Evolutionary conservation across 106 monocot genomes (phyloP), one percentile per base, ranked within the genome.

Genomic region (Dendrobium chrysotoxum): DNA sequence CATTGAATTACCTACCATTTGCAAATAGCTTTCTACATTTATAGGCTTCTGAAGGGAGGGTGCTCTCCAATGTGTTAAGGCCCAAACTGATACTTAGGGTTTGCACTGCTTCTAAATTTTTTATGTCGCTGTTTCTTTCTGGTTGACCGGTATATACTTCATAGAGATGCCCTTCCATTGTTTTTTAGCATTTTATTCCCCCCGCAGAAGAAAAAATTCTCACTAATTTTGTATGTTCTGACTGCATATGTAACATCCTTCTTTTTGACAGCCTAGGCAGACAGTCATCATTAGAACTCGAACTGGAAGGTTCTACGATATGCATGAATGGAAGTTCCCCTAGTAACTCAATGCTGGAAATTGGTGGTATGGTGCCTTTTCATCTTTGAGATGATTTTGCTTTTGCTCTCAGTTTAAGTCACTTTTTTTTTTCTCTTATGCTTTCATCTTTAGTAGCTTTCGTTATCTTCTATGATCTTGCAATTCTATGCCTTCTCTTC

Each of bases 381-480:
- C n/a, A n/a, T 42, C 15, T 23, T 40, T 40, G 1, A 21, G 26
- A 74, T 74, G 16, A 20, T 7, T 40, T 45, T 45, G 44, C 30
- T 72, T 40, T 4, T 72, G 38, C 31, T 26, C 38, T 67, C 26
- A 26, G 1, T 4, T 67, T 26, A 26, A 67, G 8, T 35, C 1
- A 7, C 25, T 9, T 44, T 44, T 44, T 44, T 0, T 44, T 44
- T 50, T 16, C 15, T 12, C 31, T 5, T 71, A 38, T 38, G 71
- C 71, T 71, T 38, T 38, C 71, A 71, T 35, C 71, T 71, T 71
- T 71, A 71, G 28, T 71, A 71, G 71, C 71, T 71, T 71, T 28
- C 2, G 4, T 16, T 38, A 71, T 71, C 4, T 31, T 11, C 13
- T 46, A 44, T 46, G 42, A 44, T 38, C 71, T 71, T 38, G 38